Percentiles rank a stretch among this genome's conserved stretches.
Evolutionary conservation across 2,329 filamentous ascomycete species (phyloP).

Genomic region (Scedosporium aurantiacum): DNA sequence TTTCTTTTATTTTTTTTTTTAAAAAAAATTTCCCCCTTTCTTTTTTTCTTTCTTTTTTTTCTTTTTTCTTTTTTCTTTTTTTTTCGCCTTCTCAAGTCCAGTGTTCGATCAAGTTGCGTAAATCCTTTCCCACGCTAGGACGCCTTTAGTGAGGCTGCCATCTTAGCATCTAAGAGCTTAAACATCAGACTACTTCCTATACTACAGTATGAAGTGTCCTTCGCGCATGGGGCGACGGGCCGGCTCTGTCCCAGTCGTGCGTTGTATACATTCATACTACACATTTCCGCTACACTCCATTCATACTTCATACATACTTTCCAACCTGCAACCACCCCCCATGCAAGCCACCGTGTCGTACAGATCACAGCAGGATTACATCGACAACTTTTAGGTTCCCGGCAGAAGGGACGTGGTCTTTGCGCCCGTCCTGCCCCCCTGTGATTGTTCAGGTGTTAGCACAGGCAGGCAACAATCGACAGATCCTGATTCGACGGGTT

Average conservation of each 20-base stretch:
- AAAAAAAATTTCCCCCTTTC: no score
- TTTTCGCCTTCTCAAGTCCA: no score
- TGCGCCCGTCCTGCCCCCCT: not conserved
- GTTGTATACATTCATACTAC: not conserved
- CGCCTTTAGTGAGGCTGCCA: no score
- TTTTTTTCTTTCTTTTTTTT: no score
- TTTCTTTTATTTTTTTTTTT: not conserved
- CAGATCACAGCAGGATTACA: not conserved
- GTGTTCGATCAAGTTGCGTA: no score
- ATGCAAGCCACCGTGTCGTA: slow-evolving; percentile 4
- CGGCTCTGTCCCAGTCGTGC: not conserved
- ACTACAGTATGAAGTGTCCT: no score
- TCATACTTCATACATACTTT: not conserved
- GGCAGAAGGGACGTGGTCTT: not conserved
- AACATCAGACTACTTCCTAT: no score
- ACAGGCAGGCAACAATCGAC: not conserved
- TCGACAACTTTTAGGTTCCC: not conserved
- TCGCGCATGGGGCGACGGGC: no score
- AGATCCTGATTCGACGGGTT: not conserved
- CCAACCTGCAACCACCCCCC: not conserved
- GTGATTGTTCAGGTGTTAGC: not conserved
- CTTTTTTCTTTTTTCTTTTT: no score
- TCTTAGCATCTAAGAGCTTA: no score
- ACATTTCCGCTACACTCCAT: not conserved
- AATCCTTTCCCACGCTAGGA: no score